Evolutionary conservation across 352 stramenopile genomes (phyloP).

Genomic region (Phytophthora pseudosyringae): DNA sequence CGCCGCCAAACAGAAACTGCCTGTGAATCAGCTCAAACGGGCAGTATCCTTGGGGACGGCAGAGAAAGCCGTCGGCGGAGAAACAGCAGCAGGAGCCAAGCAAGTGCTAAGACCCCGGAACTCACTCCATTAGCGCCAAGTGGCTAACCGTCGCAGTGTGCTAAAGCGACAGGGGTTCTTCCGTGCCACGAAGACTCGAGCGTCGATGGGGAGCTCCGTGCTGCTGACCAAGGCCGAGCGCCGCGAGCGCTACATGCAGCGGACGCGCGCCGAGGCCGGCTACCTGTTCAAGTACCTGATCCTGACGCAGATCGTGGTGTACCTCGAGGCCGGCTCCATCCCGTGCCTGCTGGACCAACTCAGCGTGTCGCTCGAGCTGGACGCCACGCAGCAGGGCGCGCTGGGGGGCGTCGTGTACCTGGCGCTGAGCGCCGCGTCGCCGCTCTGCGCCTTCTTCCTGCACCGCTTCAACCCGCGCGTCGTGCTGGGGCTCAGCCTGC

Average conservation of each 20-base stretch:
- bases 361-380: conserved; percentile 71
- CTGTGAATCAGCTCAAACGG: conserved; percentile 10
- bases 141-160: conserved; percentile 7
- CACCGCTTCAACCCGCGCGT: conserved; percentile 70
- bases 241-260: conserved; percentile 74
- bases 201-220: conserved; percentile 36
- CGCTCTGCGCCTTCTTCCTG: conserved; percentile 80
- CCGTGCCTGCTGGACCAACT: conserved; percentile 83
- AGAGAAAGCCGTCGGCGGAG: conserved; percentile 6
- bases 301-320: conserved; percentile 83
- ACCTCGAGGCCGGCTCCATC: conserved; percentile 83
- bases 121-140: not conserved
- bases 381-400: conserved; percentile 75
- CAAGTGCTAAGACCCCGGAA: not conserved
- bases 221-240: conserved; percentile 60
- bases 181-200: not conserved
- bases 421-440: conserved; percentile 71
- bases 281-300: conserved; percentile 91
- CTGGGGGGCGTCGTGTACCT: conserved; percentile 85
- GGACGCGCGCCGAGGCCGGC: conserved; percentile 70
- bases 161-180: conserved; percentile 10
- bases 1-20: conserved; percentile 3
- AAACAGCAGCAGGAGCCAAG: conserved; percentile 1
- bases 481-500: conserved; percentile 73
- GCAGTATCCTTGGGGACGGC: conserved; percentile 23